Conservation (phyloP, 768 basidiomycete genomes). For the Amyloporia xantha region DNA sequence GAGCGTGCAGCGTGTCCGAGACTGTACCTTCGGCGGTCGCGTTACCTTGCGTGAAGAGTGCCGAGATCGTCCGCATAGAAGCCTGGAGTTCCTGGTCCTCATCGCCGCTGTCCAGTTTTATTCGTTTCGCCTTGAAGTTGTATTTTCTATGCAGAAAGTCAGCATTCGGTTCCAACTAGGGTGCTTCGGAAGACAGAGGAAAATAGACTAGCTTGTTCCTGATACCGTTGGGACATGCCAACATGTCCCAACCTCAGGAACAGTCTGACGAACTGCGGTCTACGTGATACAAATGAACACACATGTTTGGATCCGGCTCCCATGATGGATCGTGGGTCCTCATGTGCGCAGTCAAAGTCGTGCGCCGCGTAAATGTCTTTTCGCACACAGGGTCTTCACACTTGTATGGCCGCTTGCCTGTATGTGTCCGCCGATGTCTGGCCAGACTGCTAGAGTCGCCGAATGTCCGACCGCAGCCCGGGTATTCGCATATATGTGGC, state of each 20-base stretch:
- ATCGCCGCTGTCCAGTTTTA: constrained; percentile 43
- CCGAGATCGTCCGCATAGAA: constrained; percentile 70
- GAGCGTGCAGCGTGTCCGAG: not conserved
- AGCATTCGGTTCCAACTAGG: constrained; percentile 7
- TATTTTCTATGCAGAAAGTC: constrained; percentile 48
- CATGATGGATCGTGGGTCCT: constrained; percentile 79
- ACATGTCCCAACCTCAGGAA: not conserved
- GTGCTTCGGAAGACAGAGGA: not conserved
- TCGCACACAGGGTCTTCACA: constrained; percentile 79
- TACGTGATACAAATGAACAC: constrained; percentile 25
- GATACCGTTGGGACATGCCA: not conserved
- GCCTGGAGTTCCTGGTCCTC: constrained; percentile 58
- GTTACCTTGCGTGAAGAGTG: constrained; percentile 49
- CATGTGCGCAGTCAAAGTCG: constrained; percentile 84
- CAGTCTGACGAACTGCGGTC: not conserved
- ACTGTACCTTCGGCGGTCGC: constrained; percentile 5
- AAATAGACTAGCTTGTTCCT: not conserved
- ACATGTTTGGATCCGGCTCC: constrained; percentile 83
- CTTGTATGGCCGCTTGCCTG: constrained; percentile 80
- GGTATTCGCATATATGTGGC: constrained; percentile 87
- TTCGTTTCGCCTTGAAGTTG: constrained; percentile 65
- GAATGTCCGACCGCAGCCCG: constrained; percentile 81
- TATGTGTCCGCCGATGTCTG: constrained; percentile 85
- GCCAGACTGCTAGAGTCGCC: constrained; percentile 89
- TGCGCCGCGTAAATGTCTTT: constrained; percentile 83